A percentile compares a stretch with the other conserved stretches of the same genome.
These are phyloP conservation scores for Podospora pseudocomata DNA, from an alignment of 495 filamentous ascomycete genomes.

Conservation along the genomic window DNA sequence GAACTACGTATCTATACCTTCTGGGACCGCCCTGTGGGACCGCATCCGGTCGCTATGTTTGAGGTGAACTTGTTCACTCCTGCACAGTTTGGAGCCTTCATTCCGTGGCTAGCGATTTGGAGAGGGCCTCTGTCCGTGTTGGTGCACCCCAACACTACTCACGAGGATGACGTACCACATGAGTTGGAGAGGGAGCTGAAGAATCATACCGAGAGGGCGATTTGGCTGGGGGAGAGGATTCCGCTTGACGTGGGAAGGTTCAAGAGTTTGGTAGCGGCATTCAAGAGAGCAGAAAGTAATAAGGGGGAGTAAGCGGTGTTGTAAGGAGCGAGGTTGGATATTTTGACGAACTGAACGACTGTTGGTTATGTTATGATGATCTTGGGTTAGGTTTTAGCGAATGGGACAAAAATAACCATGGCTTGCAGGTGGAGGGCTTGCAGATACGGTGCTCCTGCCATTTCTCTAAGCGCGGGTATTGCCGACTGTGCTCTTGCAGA, in stretches of 20 bases:
- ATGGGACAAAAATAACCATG: neutral
- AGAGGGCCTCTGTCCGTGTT: conserved; percentile 76
- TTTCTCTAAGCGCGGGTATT: neutral
- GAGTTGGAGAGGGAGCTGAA: conserved; percentile 47
- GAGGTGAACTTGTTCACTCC: conserved; percentile 87
- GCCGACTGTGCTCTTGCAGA: neutral
- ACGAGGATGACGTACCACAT: conserved; percentile 26
- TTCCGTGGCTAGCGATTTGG: conserved; percentile 80
- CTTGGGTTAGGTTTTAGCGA: no score
- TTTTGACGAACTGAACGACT: neutral
- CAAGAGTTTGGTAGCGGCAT: conserved; percentile 22
- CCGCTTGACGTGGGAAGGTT: conserved; percentile 66
- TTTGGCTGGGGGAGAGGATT: conserved; percentile 76
- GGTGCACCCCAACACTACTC: conserved; percentile 74
- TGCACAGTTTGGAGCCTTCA: conserved; percentile 81
- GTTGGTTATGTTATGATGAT: neutral
- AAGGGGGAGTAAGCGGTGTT: neutral
- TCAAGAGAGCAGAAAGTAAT: neutral
- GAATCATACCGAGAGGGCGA: conserved; percentile 73
- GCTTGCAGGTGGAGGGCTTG: neutral
- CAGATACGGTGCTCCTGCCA: neutral
- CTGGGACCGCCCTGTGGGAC: conserved; percentile 74
- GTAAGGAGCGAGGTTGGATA: neutral
- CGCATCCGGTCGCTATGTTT: conserved; percentile 84
- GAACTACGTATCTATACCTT: conserved; percentile 79